Evolutionary conservation across 306 rosid genomes (phyloP).

Genomic region (Sindora glabra): DNA sequence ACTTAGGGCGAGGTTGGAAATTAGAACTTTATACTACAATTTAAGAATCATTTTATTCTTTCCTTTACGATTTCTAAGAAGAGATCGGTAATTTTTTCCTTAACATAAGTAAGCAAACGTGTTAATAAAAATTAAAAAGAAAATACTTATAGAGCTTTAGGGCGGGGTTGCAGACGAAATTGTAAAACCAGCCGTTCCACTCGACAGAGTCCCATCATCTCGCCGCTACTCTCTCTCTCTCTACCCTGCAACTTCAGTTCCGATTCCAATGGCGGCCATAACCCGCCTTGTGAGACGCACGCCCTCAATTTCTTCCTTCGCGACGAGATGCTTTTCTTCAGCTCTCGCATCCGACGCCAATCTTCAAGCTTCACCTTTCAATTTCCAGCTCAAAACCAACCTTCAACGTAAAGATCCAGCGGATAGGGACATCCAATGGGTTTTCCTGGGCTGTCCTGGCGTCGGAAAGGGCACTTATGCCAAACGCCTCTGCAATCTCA

Average conservation of each 20-base stretch:
- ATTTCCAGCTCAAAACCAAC: conserved; percentile 16
- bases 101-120: too few relatives aligned
- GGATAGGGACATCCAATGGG: conserved; percentile 72
- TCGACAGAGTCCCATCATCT: background rate
- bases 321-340: conserved; percentile 29
- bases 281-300: conserved; percentile 52
- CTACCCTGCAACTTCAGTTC: background rate
- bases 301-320: conserved; percentile 18
- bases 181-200: background rate
- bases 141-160: too few relatives aligned
- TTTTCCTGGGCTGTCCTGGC: conserved; percentile 84
- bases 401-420: conserved; percentile 30
- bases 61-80: too few relatives aligned
- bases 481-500: conserved; percentile 72
- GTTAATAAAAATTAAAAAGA: too few relatives aligned
- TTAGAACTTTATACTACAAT: too few relatives aligned
- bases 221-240: background rate
- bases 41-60: too few relatives aligned
- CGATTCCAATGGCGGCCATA: conserved; percentile 62
- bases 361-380: conserved; percentile 21
- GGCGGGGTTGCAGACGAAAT: too few relatives aligned
- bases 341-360: conserved; percentile 22
- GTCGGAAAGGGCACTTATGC: conserved; percentile 95
- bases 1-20: too few relatives aligned
- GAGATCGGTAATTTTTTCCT: too few relatives aligned